A percentile compares a stretch with the other conserved stretches of the same genome.
These are phyloP conservation scores for Pelargonium australe DNA, from an alignment of 441 rosid genomes.

Conservation along the genomic window DNA sequence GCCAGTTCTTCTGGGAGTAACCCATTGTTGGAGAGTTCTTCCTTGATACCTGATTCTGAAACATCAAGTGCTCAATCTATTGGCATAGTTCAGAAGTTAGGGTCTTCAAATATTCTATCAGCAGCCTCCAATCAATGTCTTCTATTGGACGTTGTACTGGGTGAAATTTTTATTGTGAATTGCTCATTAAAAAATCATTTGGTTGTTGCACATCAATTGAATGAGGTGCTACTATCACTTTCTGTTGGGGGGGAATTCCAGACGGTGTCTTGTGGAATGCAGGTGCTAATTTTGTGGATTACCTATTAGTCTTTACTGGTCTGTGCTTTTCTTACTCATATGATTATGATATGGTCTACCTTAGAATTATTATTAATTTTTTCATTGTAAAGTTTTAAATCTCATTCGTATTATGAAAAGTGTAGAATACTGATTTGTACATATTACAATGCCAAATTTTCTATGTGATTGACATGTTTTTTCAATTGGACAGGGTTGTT, in stretches of 20 bases:
- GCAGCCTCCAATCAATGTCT: slow-evolving; percentile 40
- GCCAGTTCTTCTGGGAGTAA: slow-evolving; percentile 27
- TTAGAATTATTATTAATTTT: background rate
- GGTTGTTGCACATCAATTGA: slow-evolving; percentile 45
- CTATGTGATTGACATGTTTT: slow-evolving; percentile 26
- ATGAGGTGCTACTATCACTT: slow-evolving; percentile 50
- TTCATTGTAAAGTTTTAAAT: background rate
- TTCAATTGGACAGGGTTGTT: slow-evolving; percentile 67
- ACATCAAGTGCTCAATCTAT: slow-evolving; percentile 31
- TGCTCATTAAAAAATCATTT: slow-evolving; percentile 46
- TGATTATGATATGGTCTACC: background rate
- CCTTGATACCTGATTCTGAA: slow-evolving; percentile 30
- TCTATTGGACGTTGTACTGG: slow-evolving; percentile 38
- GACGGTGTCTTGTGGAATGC: slow-evolving; percentile 43
- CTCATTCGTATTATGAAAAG: slow-evolving; percentile 3
- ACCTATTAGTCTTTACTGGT: slow-evolving; percentile 3
- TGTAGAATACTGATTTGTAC: slow-evolving; percentile 13
- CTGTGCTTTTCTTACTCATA: slow-evolving; percentile 15
- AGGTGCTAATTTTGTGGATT: slow-evolving; percentile 45
- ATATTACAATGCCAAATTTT: slow-evolving; percentile 7
- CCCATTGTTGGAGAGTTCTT: slow-evolving; percentile 25
- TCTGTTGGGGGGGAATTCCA: slow-evolving; percentile 54
- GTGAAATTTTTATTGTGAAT: slow-evolving; percentile 48
- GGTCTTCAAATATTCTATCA: slow-evolving; percentile 30
- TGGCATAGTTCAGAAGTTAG: slow-evolving; percentile 34